Conservation (phyloP, 2,329 filamentous ascomycete species). For the Bimuria novae-zelandiae region DNA sequence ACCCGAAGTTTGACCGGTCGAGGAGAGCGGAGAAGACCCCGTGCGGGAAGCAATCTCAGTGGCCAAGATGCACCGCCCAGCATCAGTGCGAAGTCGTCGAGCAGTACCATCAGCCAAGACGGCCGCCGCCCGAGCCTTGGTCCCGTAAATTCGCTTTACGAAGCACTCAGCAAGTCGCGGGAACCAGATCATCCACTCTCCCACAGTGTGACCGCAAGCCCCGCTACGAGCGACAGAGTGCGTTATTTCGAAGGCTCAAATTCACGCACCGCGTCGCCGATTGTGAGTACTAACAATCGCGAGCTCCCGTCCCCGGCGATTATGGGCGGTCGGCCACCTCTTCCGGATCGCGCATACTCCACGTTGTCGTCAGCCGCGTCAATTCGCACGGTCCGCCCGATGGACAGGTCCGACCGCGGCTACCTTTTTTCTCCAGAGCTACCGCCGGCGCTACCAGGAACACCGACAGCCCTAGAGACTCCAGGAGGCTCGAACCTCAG, state of each 20-base stretch:
- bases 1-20: conserved; percentile 34
- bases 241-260: conserved; percentile 44
- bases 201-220: conserved; percentile 74
- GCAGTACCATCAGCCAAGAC: conserved; percentile 60
- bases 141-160: conserved; percentile 61
- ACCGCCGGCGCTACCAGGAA: conserved; percentile 51
- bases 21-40: conserved; percentile 57
- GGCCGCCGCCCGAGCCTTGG: conserved; percentile 61
- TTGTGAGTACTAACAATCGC: conserved; percentile 33
- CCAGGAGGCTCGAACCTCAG: conserved; percentile 49
- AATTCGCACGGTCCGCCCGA: conserved; percentile 51
- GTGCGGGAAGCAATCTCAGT: conserved; percentile 59
- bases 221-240: conserved; percentile 53
- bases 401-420: conserved; percentile 37
- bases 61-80: conserved; percentile 58
- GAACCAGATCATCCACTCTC: conserved; percentile 73
- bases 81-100: conserved; percentile 59
- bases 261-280: conserved; percentile 49
- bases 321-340: conserved; percentile 22
- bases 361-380: conserved; percentile 49
- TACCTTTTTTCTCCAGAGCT: conserved; percentile 44
- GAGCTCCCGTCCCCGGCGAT: conserved; percentile 22
- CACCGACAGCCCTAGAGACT: conserved; percentile 50
- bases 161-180: conserved; percentile 55
- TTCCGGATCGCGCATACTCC: conserved; percentile 49